Evolutionary conservation across 306 rosid genomes (phyloP), one percentile per base, ranked within the genome.

Genomic region (Phaseolus lunatus): DNA sequence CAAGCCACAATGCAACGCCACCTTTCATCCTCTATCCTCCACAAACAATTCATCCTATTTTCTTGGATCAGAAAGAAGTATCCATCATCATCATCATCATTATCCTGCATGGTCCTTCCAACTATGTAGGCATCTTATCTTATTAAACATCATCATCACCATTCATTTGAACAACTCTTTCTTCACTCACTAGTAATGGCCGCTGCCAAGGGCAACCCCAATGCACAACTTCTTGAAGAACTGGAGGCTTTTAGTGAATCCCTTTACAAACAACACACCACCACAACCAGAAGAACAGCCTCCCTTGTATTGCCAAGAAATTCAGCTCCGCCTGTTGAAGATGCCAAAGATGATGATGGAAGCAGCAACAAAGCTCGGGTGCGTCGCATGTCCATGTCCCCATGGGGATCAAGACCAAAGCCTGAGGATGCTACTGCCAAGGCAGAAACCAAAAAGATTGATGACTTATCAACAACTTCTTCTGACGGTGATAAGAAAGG

Each of bases 301-400:
- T 96, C 98, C 14, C 99, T 96, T 70, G 94, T 79, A 27, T 89
- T 96, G 65, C 98, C 98, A 9, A 80, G 99, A 74, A 88, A 77
- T 71, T 84, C 91, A 11, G 78, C 88, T 31, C 85, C 90, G 13
- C 66, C 87, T 2, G 76, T 58, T 49, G 88, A 90, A 56, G 90
- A 89, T 19, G 37, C 65, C 20, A 81, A 70, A 54, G 64, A 31
- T 19, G 85, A 69, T 26, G 88, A 75, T 5, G 77, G 52, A 48
- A 65, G 63, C 52, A 86, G 24, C 3, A 81, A 53, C 83, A 89
- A 74, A 56, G 82, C 76, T 2, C 86, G 96, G 70, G 2, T 80
- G 0, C 88, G 97, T 0, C 97, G 97, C 5, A 18, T 96, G 92
- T 96, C 99, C 70, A 79, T 96, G 87, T 92, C 99, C 5, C 96